Conservation (phyloP, 192 early-diverging fungal species). For the Backusella psychrophila region DNA sequence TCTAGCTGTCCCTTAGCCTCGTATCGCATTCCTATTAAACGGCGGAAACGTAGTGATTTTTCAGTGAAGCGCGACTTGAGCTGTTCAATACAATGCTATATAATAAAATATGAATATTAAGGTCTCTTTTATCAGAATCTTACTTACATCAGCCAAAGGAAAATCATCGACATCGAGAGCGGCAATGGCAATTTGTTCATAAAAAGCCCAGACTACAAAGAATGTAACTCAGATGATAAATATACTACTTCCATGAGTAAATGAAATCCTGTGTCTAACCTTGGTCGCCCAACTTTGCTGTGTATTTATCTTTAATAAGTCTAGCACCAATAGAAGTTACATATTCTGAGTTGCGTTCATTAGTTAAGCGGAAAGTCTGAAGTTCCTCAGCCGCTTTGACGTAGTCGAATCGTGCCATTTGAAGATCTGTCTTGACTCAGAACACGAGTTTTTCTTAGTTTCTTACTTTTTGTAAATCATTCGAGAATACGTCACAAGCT, state of each 20-base stretch:
- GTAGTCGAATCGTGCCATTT: constrained; percentile 26
- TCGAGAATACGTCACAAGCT: neutral
- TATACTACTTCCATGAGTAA: neutral
- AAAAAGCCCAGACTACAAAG: constrained; percentile 61
- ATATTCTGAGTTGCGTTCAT: constrained; percentile 25
- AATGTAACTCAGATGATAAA: neutral
- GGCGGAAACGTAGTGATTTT: constrained; percentile 65
- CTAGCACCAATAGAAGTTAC: constrained; percentile 25
- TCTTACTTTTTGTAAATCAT: neutral
- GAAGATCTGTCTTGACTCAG: neutral
- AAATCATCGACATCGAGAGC: constrained; percentile 78
- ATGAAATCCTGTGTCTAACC: neutral
- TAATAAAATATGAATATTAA: neutral
- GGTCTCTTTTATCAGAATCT: neutral
- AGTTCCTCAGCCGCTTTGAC: constrained; percentile 20
- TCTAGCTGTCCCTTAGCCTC: constrained; percentile 75
- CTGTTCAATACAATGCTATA: constrained; percentile 53
- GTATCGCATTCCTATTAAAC: constrained; percentile 73
- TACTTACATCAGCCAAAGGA: constrained; percentile 52
- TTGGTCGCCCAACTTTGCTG: constrained; percentile 29
- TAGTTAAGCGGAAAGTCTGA: constrained; percentile 19
- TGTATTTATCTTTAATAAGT: constrained; percentile 21
- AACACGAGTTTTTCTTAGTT: neutral
- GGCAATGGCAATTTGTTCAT: constrained; percentile 82
- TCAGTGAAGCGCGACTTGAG: constrained; percentile 64